phyloP scores from a whole-genome alignment of 352 stramenopile genomes.

The Thalassiosira hispida region DNA sequence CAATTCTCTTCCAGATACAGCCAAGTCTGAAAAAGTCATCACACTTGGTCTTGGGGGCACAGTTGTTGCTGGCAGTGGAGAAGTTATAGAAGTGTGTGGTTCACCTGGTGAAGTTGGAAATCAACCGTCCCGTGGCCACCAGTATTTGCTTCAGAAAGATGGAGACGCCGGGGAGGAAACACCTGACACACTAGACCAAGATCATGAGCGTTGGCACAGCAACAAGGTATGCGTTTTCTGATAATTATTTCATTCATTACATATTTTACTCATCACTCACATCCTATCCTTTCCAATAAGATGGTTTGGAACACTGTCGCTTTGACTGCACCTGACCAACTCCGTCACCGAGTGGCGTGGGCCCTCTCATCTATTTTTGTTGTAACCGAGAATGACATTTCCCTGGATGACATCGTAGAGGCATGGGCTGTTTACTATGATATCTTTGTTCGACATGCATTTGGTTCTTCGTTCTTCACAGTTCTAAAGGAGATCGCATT shows the following conservation, averaged over 20 bases:
- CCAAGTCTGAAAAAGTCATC: constrained; percentile 39
- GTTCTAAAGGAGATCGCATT: constrained; percentile 77
- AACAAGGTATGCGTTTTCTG: too few relatives aligned
- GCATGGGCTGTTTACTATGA: constrained; percentile 71
- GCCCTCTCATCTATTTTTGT: constrained; percentile 74
- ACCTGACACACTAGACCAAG: constrained; percentile 44
- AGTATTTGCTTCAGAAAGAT: constrained; percentile 55
- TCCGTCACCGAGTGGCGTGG: constrained; percentile 78
- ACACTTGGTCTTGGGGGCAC: constrained; percentile 25
- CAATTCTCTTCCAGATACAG: constrained; percentile 42
- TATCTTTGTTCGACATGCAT: constrained; percentile 82
- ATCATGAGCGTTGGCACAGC: constrained; percentile 27
- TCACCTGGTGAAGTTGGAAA: constrained; percentile 35
- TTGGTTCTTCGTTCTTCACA: constrained; percentile 78
- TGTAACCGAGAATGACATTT: constrained; percentile 39
- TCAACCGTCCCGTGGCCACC: constrained; percentile 32
- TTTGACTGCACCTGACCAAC: constrained; percentile 69
- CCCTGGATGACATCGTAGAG: constrained; percentile 22
- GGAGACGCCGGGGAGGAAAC: constrained; percentile 45
- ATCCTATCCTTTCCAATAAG: too few relatives aligned
- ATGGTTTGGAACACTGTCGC: constrained; percentile 52
- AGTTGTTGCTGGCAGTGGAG: constrained; percentile 37
- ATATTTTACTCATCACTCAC: too few relatives aligned
- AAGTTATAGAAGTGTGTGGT: constrained; percentile 52
- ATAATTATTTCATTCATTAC: too few relatives aligned